Conservation (phyloP, 768 basidiomycete species). For the Royoungia palumana region DNA sequence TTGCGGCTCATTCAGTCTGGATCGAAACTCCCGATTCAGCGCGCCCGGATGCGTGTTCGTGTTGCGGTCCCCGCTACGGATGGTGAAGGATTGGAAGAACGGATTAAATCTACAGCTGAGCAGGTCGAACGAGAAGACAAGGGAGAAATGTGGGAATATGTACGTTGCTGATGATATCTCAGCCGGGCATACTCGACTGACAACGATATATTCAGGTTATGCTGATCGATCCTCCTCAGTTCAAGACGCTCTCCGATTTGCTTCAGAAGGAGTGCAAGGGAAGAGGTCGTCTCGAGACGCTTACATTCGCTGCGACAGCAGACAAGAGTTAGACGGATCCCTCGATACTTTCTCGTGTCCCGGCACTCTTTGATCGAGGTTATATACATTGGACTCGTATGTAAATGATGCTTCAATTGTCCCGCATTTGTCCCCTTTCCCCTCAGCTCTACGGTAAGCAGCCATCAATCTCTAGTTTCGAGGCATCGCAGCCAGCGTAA, state of each 20-base stretch:
- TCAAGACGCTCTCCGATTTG: slow-evolving; percentile 85
- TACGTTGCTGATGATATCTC: slow-evolving; percentile 39
- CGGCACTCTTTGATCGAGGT: too few relatives aligned
- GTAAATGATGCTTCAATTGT: too few relatives aligned
- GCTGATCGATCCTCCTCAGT: slow-evolving; percentile 90
- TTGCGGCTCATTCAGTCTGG: slow-evolving; percentile 79
- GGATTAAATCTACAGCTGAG: slow-evolving; percentile 70
- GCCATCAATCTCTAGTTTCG: slow-evolving; percentile 7
- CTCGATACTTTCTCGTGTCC: too few relatives aligned
- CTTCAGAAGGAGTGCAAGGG: slow-evolving; percentile 91
- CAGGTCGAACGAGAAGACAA: slow-evolving; percentile 82
- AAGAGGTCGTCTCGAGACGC: slow-evolving; percentile 79
- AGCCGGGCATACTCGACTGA: slow-evolving; percentile 8
- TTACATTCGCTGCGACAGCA: slow-evolving; percentile 66
- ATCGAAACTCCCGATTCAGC: slow-evolving; percentile 87
- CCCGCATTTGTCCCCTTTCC: too few relatives aligned
- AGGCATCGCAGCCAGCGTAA: slow-evolving; percentile 11
- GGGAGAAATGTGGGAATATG: slow-evolving; percentile 82
- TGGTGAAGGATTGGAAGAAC: slow-evolving; percentile 64
- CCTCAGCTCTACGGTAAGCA: too few relatives aligned
- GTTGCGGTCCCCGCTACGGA: slow-evolving; percentile 69
- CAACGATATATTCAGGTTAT: slow-evolving; percentile 56
- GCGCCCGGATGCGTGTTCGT: slow-evolving; percentile 89
- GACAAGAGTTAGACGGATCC: slow-evolving; percentile 16
- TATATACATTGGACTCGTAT: too few relatives aligned